Base-by-base conservation (phyloP, 805 yeast genomes). In the Priceomyces medius region DNA sequence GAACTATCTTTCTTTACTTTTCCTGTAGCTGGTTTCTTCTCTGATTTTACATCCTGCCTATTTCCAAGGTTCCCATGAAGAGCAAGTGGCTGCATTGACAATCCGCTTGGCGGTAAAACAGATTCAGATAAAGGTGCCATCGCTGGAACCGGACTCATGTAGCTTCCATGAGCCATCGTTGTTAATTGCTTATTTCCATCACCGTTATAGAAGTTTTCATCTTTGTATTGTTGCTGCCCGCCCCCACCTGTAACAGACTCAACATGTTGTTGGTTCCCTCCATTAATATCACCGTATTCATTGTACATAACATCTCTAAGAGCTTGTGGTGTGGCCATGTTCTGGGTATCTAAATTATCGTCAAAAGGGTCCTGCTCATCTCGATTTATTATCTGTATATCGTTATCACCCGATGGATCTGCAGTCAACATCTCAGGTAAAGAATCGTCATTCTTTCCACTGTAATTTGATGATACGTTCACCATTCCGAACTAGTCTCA, bases 1-100 rank as follows among this genome's bases (percentile, higher is more conserved):
- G 53, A 45, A 1, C 49, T 42, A 20, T 68, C 73, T 45, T 66
- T 64, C 41, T 58, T 60, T 39, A 57, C 56, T 43, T 59, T 66
- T 8, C 43, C 37, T 10, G 40, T 7, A 20, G 7, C 21, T 10
- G 27, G 26, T 16, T 26, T 40, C 12, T 35, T 31, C 18, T 34
- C 36, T 8, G 34, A 20, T 9, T 9, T 20, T 10, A 13, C 23
- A 3, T 45, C 49, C 16, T 17, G 19, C 13, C 27, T 23, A 20
- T 27, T 31, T 10, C 18, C 17, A 16, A 40, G 2, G 12, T 37
- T 37, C 20, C 32, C 29, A 13, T 31, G 46, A 31, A 51, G 37
- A 3, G 55, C 18, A 6, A 51, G 40, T 2, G 57, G 55, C 12
- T 44, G 55, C n/a, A 56, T 38, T 12, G 45, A 43, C 20, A 53